These are phyloP conservation scores for Fraxinus greggii DNA, from an alignment of 305 asterid species.

Conservation along the genomic window DNA sequence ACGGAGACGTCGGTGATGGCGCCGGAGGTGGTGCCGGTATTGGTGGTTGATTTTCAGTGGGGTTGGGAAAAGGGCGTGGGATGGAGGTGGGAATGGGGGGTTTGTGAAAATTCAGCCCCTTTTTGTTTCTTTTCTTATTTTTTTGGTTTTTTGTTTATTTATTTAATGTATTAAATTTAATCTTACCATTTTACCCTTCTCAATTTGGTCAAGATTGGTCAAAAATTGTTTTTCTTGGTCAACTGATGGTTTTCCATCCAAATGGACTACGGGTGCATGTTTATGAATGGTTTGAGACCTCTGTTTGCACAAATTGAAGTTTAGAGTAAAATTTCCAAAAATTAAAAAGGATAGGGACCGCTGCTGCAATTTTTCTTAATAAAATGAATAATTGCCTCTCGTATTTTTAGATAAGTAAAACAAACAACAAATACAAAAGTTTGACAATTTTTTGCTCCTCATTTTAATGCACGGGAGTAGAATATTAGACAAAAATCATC, in stretches of 20 bases:
- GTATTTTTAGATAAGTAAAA: no score
- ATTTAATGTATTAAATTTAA: no score
- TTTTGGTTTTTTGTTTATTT: no score
- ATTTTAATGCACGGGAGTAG: neutral
- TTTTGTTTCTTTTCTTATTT: no score
- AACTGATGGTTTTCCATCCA: neutral
- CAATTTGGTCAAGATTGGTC: neutral
- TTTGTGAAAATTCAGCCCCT: no score
- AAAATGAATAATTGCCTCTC: neutral
- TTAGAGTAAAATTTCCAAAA: neutral
- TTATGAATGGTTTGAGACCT: neutral
- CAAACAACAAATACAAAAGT: neutral
- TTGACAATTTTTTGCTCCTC: neutral
- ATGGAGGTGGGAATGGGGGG: no score
- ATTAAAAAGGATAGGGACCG: neutral
- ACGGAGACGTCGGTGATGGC: no score
- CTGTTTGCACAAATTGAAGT: neutral
- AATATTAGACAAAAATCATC: neutral
- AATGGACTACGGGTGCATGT: neutral
- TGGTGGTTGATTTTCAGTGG: no score
- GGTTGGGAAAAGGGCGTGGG: no score
- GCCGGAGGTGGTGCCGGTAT: no score
- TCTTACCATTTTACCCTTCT: no score
- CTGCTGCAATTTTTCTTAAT: no score
- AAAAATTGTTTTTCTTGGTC: neutral